phyloP scores from a whole-genome alignment of 2,329 filamentous ascomycete genomes.

The Fusarium torulosum region DNA sequence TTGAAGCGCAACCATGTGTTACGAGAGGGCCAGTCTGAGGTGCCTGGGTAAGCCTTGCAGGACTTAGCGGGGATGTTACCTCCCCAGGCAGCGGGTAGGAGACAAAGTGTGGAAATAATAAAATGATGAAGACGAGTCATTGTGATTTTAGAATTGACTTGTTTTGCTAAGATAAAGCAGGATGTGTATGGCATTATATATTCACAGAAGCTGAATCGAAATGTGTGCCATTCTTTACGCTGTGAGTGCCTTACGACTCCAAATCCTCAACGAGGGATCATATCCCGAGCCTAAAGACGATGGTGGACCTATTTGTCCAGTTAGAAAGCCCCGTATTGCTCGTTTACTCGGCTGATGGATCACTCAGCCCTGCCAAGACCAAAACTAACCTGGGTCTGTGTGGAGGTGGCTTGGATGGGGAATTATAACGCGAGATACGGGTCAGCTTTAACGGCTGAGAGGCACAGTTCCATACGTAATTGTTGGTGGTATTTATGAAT shows the following conservation, averaged over 20 bases:
- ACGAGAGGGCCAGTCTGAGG: constrained; percentile 61
- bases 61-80: background rate
- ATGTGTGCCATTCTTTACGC: background rate
- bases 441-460: background rate
- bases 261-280: constrained; percentile 20
- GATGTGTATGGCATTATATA: constrained; percentile 20
- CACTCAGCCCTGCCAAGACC: constrained; percentile 31
- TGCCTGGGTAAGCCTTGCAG: constrained; percentile 64
- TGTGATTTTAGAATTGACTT: background rate
- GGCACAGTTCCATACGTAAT: background rate
- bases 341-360: constrained; percentile 7
- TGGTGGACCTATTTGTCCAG: constrained; percentile 4
- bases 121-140: constrained; percentile 23
- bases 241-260: background rate
- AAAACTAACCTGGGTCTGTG: constrained; percentile 6
- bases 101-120: constrained; percentile 10
- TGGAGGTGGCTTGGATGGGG: constrained; percentile 21
- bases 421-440: constrained; percentile 14
- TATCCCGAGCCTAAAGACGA: constrained; percentile 34
- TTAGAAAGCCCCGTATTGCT: constrained; percentile 30
- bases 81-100: constrained; percentile 3
- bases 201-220: background rate
- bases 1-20: constrained; percentile 62
- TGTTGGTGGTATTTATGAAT: background rate
- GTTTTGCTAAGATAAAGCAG: rapidly evolving